Percentiles rank a stretch among this genome's conserved stretches.
Evolutionary conservation across 768 basidiomycete genomes (phyloP).

Genomic region (Dictyophora rubrovolvata): DNA sequence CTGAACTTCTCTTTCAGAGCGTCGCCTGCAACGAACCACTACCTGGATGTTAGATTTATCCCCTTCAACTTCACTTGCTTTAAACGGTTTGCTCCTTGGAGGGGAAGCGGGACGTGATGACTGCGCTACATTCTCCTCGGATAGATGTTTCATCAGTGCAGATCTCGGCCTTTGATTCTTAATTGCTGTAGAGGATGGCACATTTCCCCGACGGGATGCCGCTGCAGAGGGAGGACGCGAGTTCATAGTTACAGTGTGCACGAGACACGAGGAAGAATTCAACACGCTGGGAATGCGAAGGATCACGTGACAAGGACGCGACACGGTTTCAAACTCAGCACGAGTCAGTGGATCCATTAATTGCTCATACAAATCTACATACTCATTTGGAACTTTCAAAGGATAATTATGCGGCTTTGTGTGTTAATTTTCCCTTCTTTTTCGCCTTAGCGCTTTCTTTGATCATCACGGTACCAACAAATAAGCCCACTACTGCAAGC

Average conservation of each 20-base stretch:
- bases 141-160: background rate
- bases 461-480: slow-evolving; percentile 67
- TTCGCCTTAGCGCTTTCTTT: slow-evolving; percentile 34
- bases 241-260: background rate
- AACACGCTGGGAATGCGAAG: background rate
- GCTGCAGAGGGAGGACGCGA: slow-evolving; percentile 7
- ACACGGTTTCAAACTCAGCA: background rate
- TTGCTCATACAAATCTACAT: background rate
- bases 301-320: slow-evolving; percentile 4
- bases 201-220: background rate
- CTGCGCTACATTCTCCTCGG: background rate
- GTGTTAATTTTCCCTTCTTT: slow-evolving; percentile 48
- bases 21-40: slow-evolving; percentile 78
- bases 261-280: background rate
- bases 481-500: slow-evolving; percentile 66
- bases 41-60: slow-evolving; percentile 86
- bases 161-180: background rate
- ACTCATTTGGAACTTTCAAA: background rate
- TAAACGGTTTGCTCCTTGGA: background rate
- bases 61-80: slow-evolving; percentile 20
- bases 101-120: slow-evolving; percentile 1
- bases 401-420: slow-evolving; percentile 46
- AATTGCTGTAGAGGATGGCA: background rate
- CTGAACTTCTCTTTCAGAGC: slow-evolving; percentile 76
- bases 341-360: background rate